Evolutionary conservation across 768 basidiomycete genomes (phyloP).

Genomic region (Tricholoma bakamatsutake): DNA sequence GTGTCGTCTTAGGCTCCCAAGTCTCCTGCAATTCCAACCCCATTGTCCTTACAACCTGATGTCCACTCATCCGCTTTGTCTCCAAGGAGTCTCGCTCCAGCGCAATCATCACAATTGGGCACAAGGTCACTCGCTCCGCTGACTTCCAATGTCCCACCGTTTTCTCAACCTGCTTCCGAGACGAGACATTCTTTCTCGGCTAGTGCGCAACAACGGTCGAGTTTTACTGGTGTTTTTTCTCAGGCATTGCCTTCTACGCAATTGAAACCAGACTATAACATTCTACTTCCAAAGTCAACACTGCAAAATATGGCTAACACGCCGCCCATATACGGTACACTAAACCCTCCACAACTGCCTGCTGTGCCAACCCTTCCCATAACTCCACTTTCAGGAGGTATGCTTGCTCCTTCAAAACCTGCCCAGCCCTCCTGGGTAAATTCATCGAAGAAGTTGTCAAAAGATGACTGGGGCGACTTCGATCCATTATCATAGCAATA

Average conservation of each 20-base stretch:
- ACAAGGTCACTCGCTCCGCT: not conserved
- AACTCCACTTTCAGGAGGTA: constrained; percentile 34
- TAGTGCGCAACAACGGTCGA: not conserved
- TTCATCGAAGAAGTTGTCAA: constrained; percentile 42
- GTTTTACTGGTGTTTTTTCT: not conserved
- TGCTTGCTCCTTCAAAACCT: constrained; percentile 63
- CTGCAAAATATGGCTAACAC: not conserved
- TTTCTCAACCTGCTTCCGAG: not conserved
- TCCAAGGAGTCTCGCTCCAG: not conserved
- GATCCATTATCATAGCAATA: constrained; percentile 57
- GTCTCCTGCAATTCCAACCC: constrained; percentile 18
- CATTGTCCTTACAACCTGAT: constrained; percentile 4
- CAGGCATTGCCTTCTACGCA: not conserved
- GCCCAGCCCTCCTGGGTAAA: constrained; percentile 41
- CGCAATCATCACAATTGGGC: not conserved
- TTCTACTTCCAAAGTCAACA: not conserved
- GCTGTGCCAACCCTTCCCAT: constrained; percentile 11
- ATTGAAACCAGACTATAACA: not conserved
- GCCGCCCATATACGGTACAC: not conserved
- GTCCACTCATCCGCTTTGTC: constrained; percentile 2
- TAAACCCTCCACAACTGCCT: not conserved
- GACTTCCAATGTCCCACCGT: not conserved
- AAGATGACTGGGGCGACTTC: constrained; percentile 77
- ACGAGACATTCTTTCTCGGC: not conserved
- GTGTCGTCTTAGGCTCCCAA: constrained; percentile 10